Conservation (phyloP, 352 stramenopile species). For the Phytophthora sansomeana region DNA sequence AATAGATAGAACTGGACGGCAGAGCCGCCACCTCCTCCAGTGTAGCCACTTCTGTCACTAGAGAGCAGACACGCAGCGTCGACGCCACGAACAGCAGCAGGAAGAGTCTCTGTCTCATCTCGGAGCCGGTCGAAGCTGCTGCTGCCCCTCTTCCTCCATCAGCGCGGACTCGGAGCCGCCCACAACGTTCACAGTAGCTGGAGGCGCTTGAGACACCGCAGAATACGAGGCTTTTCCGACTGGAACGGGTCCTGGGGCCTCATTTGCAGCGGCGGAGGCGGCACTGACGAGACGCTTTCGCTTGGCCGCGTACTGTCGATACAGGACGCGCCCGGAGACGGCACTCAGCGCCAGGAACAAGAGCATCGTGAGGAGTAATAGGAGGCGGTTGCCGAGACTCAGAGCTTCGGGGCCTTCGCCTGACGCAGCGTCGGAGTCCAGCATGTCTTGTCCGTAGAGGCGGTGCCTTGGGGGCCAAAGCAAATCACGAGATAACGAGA, state of each 20-base stretch:
- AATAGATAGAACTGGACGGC: conserved; percentile 56
- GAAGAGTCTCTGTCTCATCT: conserved; percentile 84
- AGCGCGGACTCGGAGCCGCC: conserved; percentile 46
- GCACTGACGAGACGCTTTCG: conserved; percentile 30
- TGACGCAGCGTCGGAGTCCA: conserved; percentile 10
- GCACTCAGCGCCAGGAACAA: conserved; percentile 69
- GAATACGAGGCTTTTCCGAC: conserved; percentile 32
- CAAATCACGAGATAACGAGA: conserved; percentile 3
- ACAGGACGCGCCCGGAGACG: conserved; percentile 66
- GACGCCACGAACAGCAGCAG: conserved; percentile 76
- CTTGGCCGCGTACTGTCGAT: conserved; percentile 46
- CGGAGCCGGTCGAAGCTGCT: conserved; percentile 68
- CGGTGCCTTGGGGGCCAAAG: not conserved
- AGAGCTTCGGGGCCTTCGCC: conserved; percentile 43
- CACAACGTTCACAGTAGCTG: conserved; percentile 40
- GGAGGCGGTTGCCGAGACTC: conserved; percentile 49
- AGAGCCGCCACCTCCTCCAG: conserved; percentile 49
- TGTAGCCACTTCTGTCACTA: conserved; percentile 68
- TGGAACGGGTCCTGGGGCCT: conserved; percentile 22
- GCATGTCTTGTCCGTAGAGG: conserved; percentile 30
- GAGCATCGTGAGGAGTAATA: conserved; percentile 63
- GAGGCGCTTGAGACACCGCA: conserved; percentile 16
- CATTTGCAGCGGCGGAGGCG: too few relatives aligned
- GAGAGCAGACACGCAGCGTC: conserved; percentile 63
- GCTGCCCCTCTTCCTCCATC: conserved; percentile 64